phyloP scores from a whole-genome alignment of 1,284 basidiomycete genomes.

The Heliocybe sulcata region DNA sequence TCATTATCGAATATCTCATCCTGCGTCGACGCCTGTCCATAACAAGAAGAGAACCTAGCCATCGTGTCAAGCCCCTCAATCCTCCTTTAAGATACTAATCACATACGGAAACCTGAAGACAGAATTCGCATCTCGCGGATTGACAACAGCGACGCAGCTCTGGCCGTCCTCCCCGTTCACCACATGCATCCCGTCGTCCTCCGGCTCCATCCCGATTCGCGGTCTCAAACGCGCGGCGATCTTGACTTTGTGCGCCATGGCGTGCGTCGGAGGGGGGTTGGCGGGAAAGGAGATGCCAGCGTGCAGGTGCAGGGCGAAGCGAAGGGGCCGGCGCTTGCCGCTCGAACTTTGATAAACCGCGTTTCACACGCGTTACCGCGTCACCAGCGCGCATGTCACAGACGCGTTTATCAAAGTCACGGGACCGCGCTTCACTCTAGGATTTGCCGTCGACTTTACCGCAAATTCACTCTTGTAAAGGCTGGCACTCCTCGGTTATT shows the following conservation, averaged over 20 bases:
- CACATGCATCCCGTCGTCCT: conserved; percentile 55
- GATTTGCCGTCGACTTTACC: too few relatives aligned
- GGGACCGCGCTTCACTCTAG: too few relatives aligned
- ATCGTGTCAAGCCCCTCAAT: conserved; percentile 2
- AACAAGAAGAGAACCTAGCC: conserved; percentile 60
- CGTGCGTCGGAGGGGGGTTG: too few relatives aligned
- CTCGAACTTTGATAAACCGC: too few relatives aligned
- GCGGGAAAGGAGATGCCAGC: too few relatives aligned
- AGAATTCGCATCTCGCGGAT: conserved; percentile 56
- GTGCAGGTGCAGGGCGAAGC: too few relatives aligned
- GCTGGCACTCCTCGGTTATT: too few relatives aligned
- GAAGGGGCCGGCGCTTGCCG: too few relatives aligned
- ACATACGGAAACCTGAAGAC: conserved; percentile 69
- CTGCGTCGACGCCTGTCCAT: conserved; percentile 57
- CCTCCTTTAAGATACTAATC: background rate
- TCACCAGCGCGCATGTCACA: too few relatives aligned
- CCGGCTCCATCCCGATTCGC: conserved; percentile 46
- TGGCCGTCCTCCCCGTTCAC: conserved; percentile 28
- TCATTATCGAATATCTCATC: conserved; percentile 66
- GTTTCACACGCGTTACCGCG: too few relatives aligned
- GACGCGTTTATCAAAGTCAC: too few relatives aligned
- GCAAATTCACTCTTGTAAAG: too few relatives aligned
- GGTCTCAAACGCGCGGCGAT: conserved; percentile 66
- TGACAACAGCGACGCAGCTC: conserved; percentile 52
- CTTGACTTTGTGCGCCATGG: conserved; percentile 28